phyloP scores from a whole-genome alignment of 108 stramenopile species.

The Fragilaria crotonensis region DNA sequence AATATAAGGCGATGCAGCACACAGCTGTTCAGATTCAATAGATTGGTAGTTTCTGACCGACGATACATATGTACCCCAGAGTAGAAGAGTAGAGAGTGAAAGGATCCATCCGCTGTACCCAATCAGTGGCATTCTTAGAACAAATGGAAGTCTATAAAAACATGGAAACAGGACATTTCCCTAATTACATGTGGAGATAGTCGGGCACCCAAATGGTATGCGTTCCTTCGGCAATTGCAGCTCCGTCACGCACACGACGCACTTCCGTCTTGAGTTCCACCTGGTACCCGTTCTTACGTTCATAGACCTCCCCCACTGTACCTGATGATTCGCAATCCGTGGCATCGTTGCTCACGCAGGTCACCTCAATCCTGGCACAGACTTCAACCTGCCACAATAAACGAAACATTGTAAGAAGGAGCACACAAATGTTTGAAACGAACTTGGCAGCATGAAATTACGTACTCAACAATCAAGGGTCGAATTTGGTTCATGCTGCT shows the following conservation, averaged over 20 bases:
- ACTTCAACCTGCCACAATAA: conserved; percentile 35
- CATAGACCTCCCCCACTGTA: not conserved
- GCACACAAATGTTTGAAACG: not conserved
- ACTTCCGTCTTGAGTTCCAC: conserved; percentile 32
- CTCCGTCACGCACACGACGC: conserved; percentile 29
- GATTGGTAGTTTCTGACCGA: no score
- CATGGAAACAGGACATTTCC: not conserved
- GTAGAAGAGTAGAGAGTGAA: no score
- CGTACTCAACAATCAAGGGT: conserved; percentile 31
- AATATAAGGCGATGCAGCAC: no score
- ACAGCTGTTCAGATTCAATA: no score
- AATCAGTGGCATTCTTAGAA: no score
- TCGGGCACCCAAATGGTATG: conserved; percentile 46
- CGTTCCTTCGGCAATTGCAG: conserved; percentile 30
- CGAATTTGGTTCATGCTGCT: conserved; percentile 21
- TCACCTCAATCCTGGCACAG: conserved; percentile 20
- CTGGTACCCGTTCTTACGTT: conserved; percentile 16
- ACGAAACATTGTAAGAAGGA: not conserved
- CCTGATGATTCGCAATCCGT: not conserved
- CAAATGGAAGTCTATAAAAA: not conserved
- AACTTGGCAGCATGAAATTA: not conserved
- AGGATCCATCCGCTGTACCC: no score
- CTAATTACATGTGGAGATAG: conserved; percentile 13
- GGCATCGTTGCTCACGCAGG: not conserved
- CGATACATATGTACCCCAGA: no score